A percentile compares a stretch with the other conserved stretches of the same genome.
These are phyloP conservation scores for Clavispora vitiphila DNA, from an alignment of 805 yeast genomes.

Conservation along the genomic window DNA sequence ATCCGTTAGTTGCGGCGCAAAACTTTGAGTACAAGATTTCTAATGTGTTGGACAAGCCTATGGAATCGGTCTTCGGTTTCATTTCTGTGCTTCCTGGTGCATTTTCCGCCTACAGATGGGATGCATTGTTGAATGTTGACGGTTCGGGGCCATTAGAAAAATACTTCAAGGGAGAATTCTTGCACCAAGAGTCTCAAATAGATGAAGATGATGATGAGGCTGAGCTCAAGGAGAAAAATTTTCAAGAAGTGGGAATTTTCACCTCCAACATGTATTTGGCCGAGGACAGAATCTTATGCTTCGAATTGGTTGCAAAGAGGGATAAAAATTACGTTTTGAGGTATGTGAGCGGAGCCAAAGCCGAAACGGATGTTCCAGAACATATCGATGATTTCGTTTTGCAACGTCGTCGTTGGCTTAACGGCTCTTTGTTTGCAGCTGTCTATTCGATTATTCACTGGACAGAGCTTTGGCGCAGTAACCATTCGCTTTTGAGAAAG, in stretches of 20 bases:
- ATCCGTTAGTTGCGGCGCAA: slow-evolving; percentile 94
- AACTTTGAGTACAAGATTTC: slow-evolving; percentile 96
- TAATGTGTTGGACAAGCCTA: slow-evolving; percentile 90
- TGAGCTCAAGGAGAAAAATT: slow-evolving; percentile 30
- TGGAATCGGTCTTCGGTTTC: slow-evolving; percentile 92
- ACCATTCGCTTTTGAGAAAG: slow-evolving; percentile 78
- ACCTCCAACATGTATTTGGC: slow-evolving; percentile 96
- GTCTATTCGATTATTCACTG: slow-evolving; percentile 82
- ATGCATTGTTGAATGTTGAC: slow-evolving; percentile 63
- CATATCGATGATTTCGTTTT: slow-evolving; percentile 88
- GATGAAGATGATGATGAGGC: slow-evolving; percentile 32
- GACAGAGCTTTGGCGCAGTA: slow-evolving; percentile 82
- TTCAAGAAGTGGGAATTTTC: slow-evolving; percentile 61
- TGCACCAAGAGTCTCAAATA: slow-evolving; percentile 55
- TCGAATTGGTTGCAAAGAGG: slow-evolving; percentile 89
- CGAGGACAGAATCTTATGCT: slow-evolving; percentile 92
- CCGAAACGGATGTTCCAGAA: slow-evolving; percentile 97
- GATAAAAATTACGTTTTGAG: slow-evolving; percentile 83
- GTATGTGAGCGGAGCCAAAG: slow-evolving; percentile 88
- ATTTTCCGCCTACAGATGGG: slow-evolving; percentile 86
- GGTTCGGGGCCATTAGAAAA: slow-evolving; percentile 85
- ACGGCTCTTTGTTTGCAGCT: slow-evolving; percentile 97
- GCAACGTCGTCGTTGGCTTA: slow-evolving; percentile 97
- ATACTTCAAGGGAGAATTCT: slow-evolving; percentile 87
- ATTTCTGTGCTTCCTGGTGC: slow-evolving; percentile 96